Base-by-base conservation (phyloP, 371 early-diverging fungal species). In the Blakeslea trispora region DNA sequence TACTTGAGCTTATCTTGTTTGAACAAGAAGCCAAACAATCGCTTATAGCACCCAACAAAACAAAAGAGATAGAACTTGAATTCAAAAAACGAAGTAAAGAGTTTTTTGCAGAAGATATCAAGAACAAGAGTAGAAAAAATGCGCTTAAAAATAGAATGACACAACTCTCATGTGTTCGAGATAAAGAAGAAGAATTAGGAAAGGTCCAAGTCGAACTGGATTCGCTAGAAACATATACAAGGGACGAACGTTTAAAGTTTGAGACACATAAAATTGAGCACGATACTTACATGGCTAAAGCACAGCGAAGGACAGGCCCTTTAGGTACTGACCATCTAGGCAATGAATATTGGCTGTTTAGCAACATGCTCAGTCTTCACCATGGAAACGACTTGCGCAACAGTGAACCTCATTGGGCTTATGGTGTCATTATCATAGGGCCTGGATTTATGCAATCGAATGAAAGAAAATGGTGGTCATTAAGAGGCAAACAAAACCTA, bases 271-370 rank as follows among this genome's bases (percentile, higher is more conserved):
- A 59, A 21, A 28, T 64, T 1, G 63, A 58, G 2, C 34, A 57
- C 28, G 35, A 54, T n/a, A 45, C 46, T n/a, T 50, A 54, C 1
- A 43, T 39, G 4, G 45, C 48, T 4, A 62, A 55, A 21, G 14
- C 55, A 6, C 61, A 59, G 7, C 61, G 60, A 43, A 59, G 78
- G 43, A 41, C 65, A 23, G 50, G 52, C 19, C 43, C 50, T 14
- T 53, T 57, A 17, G 68, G 71, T 0, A 41, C 9, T 9, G 72
- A 72, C 41, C 46, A 43, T 13, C 41, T 63, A 22, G 71, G 71
- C 10, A 77, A 77, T 50, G 57, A 64, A 23, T 77, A 77, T 53
- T 77, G 74, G 74, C 32, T 72, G 3, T 72, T 77, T 40, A 68
- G 54, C 44, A 75, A 77, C 50, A 43, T 74, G 18, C 19, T 66